Conservation (phyloP, 2,329 filamentous ascomycete genomes). For the Venturia carpophila region DNA sequence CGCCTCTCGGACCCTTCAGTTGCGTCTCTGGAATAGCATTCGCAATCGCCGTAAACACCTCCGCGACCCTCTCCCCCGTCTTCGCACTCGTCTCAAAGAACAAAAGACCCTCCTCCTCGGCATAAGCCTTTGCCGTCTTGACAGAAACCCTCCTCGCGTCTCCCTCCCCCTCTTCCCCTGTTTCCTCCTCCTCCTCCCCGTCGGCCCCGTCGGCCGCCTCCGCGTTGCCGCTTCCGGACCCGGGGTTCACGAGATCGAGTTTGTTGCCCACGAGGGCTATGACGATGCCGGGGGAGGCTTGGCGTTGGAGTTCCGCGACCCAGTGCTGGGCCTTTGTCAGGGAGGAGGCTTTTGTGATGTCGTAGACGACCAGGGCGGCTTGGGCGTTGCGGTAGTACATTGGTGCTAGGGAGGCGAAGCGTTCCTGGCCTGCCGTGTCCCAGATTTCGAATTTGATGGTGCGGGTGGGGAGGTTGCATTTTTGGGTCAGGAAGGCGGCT, state of each 20-base stretch:
- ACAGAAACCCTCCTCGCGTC: constrained; percentile 78
- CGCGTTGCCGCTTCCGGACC: background rate
- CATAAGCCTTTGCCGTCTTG: constrained; percentile 87
- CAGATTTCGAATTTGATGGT: constrained; percentile 70
- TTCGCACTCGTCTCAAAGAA: constrained; percentile 99
- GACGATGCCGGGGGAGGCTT: constrained; percentile 92
- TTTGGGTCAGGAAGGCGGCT: constrained; percentile 98
- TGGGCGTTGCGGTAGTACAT: constrained; percentile 99
- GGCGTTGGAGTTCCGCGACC: constrained; percentile 94
- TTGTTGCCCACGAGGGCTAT: constrained; percentile 98
- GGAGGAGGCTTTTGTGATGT: constrained; percentile 92
- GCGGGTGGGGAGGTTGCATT: constrained; percentile 88
- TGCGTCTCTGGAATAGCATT: constrained; percentile 97
- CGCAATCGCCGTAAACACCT: constrained; percentile 96
- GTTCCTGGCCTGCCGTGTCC: constrained; percentile 97
- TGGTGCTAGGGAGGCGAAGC: constrained; percentile 89
- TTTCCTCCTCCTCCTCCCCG: constrained; percentile 28
- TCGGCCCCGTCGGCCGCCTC: constrained; percentile 32
- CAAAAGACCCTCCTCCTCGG: constrained; percentile 84
- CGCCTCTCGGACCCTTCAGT: constrained; percentile 77
- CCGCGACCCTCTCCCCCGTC: constrained; percentile 86
- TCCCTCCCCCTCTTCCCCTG: constrained; percentile 45
- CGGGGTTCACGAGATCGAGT: constrained; percentile 62
- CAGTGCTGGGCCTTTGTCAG: constrained; percentile 97
- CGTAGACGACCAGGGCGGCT: constrained; percentile 95